Evolutionary conservation across 805 yeast genomes (phyloP), one percentile per base, ranked within the genome.

Genomic region (Metschnikowia lunata): DNA sequence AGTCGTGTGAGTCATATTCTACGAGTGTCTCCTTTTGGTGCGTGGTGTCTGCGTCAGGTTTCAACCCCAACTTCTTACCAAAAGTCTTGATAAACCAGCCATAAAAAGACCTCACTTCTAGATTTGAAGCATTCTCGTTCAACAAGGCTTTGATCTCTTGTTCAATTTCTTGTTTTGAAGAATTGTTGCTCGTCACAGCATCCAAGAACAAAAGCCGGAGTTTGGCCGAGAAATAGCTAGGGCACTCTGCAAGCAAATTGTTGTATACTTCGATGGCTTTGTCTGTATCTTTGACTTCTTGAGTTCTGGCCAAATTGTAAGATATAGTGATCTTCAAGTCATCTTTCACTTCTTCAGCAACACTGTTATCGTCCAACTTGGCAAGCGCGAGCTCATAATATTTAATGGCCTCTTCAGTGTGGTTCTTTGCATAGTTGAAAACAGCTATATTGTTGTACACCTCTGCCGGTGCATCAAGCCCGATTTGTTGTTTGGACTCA

Each of bases 71-170:
- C 50, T 72, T 76, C 52, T 74, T 74, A 28, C 84, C 82, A 58
- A 75, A 75, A 47, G 77, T 79, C 47, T 76, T 75, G 53, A 89
- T 69, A 58, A 79, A 88, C 97, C 98, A 93, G 29, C 95, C 93
- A 61, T 85, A 88, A 54, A 93, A 85, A 0, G 98, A 85, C 49
- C 99, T 81, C 2, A 88, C 82, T 60, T 90, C 97, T 48, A 88
- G 66, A 57, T 88, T 79, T 8, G 80, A 77, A 1, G 80, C 74
- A 48, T 79, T 72, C 11, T 71, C 63, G 3, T 67, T 63, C 40
- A 91, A 63, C 5, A 93, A 66, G 3, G 67, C 57, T 34, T 76
- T 72, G 47, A 88, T 69, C 48, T 81, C 83, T 5, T 72, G 60
- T 38, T 74, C 78, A 7, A 83, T 69, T 26, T 73, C 72, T 26